Base-by-base conservation (phyloP, 2,329 filamentous ascomycete species). In the Zymoseptoria ardabiliae region DNA sequence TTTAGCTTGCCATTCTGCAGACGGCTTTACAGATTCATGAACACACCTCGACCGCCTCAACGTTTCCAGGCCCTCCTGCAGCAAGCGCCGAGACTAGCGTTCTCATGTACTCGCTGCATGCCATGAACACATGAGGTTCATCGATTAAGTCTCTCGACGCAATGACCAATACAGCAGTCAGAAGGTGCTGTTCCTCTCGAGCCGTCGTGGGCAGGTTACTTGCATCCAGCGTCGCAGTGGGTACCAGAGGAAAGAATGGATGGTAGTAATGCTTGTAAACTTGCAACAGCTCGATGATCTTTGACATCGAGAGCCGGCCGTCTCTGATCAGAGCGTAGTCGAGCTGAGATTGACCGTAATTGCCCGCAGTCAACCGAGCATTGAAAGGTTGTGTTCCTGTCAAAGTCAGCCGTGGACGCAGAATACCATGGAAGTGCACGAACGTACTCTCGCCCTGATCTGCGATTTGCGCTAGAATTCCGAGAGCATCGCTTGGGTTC, bases 81-180 rank as follows among this genome's bases (percentile, higher is more conserved):
- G 87, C 82, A 19, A 90, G 80, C 35, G 82, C 81, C 0, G 86
- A 87, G 7, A 90, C 83, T 17, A 89, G 76, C 28, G 80, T 80
- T 65, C 88, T 85, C 85, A 89, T 90, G 64, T 89, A 82, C 58
- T 83, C 81, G 20, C 86, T 84, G 68, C 86, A 89, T 49, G 83
- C 80, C 63, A 84, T 82, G 65, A 88, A 86, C 0, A 87, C 80
- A 52, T 82, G 77, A 2, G 83, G 81, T 66, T 86, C 82, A 5
- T 86, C 80, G 1, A 82, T 79, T n/a, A 88, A 75, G 66, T 90
- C 86, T 71, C 89, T 87, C 7, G 87, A 88, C 3, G 86, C 84
- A 54, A 90, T 86, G 1, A 86, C 86, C 3, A 90, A 75, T 2
- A 90, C 83, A 0, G 87, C 86, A 0, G 87, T 89, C 17, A 90